These are phyloP conservation scores for Glycine tomentella DNA, from an alignment of 306 rosid species.

Conservation along the genomic window DNA sequence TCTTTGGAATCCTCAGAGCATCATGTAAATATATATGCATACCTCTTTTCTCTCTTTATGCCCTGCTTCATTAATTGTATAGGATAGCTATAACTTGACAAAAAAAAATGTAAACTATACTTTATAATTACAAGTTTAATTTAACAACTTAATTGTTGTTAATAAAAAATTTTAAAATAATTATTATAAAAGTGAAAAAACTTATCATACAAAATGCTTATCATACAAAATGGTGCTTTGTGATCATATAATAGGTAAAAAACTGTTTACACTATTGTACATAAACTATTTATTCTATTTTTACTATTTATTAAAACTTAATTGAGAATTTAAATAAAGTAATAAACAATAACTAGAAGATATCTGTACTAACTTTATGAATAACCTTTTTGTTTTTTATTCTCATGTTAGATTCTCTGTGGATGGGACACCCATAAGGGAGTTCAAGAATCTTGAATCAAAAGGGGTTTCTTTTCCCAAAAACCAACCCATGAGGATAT, in stretches of 20 bases:
- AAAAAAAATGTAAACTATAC: neutral
- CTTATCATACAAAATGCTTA: no score
- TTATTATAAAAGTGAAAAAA: no score
- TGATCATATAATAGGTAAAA: no score
- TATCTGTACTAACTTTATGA: neutral
- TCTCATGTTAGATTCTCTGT: constrained; percentile 53
- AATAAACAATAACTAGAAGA: neutral
- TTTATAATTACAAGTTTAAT: no score
- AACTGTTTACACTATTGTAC: no score
- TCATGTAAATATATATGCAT: constrained; percentile 52
- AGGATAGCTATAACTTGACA: neutral
- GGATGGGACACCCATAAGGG: constrained; percentile 72
- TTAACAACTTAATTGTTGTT: no score
- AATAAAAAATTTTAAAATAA: no score
- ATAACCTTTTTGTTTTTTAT: neutral
- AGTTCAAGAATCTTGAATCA: constrained; percentile 70
- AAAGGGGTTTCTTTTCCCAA: constrained; percentile 61
- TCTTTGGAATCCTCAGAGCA: constrained; percentile 72
- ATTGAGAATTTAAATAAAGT: neutral
- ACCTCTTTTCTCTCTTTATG: neutral
- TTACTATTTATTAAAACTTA: neutral
- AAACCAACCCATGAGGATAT: constrained; percentile 65
- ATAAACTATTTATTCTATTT: neutral
- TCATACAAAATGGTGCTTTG: no score
- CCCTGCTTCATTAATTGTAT: constrained; percentile 20